These are phyloP conservation scores for Ascosphaera aggregata DNA, from an alignment of 2,329 filamentous ascomycete species.

Conservation along the genomic window DNA sequence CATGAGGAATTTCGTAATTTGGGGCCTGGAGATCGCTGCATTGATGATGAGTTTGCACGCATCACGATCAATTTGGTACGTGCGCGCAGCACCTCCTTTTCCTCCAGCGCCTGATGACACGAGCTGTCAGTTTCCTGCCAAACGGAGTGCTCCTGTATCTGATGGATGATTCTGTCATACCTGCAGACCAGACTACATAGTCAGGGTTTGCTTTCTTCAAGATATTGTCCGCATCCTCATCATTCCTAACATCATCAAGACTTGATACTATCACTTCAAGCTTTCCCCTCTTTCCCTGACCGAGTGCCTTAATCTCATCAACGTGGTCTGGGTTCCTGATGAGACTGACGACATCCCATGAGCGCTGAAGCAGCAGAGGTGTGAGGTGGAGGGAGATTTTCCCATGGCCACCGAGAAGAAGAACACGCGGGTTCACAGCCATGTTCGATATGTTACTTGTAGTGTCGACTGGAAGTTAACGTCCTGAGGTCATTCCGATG, in stretches of 20 bases:
- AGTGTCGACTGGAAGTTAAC: no score
- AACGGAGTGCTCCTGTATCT: no score
- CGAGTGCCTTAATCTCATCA: conserved; percentile 35
- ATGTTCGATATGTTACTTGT: no score
- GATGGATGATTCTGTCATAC: no score
- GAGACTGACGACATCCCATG: conserved; percentile 56
- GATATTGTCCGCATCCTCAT: conserved; percentile 37
- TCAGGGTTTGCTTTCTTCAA: conserved; percentile 24
- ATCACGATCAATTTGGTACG: conserved; percentile 28
- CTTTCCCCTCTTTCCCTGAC: conserved; percentile 32
- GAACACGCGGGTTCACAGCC: conserved; percentile 26
- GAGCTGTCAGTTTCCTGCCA: no score
- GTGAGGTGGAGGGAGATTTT: conserved; percentile 55
- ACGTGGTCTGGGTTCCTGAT: conserved; percentile 51
- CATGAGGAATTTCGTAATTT: conserved; percentile 30
- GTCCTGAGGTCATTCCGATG: no score
- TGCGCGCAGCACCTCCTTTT: conserved; percentile 27
- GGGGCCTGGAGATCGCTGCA: conserved; percentile 21
- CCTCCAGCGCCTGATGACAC: conserved; percentile 26
- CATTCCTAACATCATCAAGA: conserved; percentile 44
- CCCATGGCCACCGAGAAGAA: conserved; percentile 62
- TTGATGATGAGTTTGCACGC: conserved; percentile 31
- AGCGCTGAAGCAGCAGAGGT: conserved; percentile 47
- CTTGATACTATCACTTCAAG: conserved; percentile 47
- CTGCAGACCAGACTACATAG: conserved; percentile 24